Evolutionary conservation across 148 eudicot genomes (phyloP), one percentile per base, ranked within the genome.

Genomic region (Cornus controversa): DNA sequence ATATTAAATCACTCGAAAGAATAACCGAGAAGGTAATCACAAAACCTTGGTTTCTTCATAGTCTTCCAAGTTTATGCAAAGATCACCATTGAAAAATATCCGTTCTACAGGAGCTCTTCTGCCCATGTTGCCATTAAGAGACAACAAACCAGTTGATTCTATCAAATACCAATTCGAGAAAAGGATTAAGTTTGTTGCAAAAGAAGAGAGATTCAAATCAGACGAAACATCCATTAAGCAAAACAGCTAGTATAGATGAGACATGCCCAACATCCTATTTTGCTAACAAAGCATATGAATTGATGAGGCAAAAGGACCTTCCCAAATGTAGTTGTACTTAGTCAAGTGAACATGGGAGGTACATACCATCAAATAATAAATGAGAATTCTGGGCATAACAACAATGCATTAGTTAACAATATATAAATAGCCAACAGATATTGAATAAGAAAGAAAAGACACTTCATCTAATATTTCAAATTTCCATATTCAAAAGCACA

Each of bases 41-140:
- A 31, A 20, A 14, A 72, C 75, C 75, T 77, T 60, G 69, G 68
- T 37, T 58, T 36, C 22, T 63, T 37, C 80, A 70, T 24, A 23
- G 66, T 9, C 45, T 58, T 77, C 80, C 26, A 69, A 69, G 57
- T 57, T 69, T 70, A 60, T 57, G 36, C 45, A 58, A 69, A 9
- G 45, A 54, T 45, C 58, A 69, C 26, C 23, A 69, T 18, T 54
- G 47, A 16, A 6, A 68, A 6, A 54, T 68, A 13, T 7, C 34
- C 22, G 68, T 69, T 57, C 57, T 58, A 68, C 5, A 36, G 67
- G 22, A 15, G 36, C 74, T 63, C 67, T 42, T 58, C 34, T 57
- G 47, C 16, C 57, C 31, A n/a, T 47, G 57, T 58, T 69, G 68
- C 66, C 23, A 20, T 28, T 47, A 60, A 68, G 66, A 77, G 63